Conservation (phyloP, 257 asterid genomes). For the Pogostemon cablin region DNA sequence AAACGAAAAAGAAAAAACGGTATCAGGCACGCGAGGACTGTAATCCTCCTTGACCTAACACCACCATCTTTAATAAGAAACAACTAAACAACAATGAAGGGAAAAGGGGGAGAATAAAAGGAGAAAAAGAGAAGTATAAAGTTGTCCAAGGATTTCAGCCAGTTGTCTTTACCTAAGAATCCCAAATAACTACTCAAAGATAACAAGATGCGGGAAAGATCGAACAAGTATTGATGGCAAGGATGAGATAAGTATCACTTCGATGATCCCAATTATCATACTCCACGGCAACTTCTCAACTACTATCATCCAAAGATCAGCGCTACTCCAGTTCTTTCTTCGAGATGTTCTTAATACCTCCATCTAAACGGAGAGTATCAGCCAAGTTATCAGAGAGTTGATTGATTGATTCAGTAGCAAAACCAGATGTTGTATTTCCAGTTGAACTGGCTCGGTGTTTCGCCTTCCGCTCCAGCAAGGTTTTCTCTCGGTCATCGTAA, state of each 20-base stretch:
- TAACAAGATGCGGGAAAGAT: constrained; percentile 24
- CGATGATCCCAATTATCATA: constrained; percentile 47
- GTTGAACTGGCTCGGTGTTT: constrained; percentile 61
- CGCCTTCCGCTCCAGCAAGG: constrained; percentile 75
- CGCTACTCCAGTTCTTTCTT: constrained; percentile 52
- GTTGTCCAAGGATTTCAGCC: constrained; percentile 38
- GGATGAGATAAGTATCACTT: constrained; percentile 57
- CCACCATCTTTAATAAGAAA: constrained; percentile 42
- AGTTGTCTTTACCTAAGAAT: constrained; percentile 36
- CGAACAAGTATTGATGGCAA: constrained; percentile 32
- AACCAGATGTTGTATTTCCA: constrained; percentile 47
- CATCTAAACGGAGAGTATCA: constrained; percentile 67
- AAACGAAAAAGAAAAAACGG: constrained; percentile 30
- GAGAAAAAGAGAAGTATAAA: constrained; percentile 23
- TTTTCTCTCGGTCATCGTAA: constrained; percentile 87
- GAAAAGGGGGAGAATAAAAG: not conserved
- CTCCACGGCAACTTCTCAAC: constrained; percentile 39
- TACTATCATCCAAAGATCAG: constrained; percentile 30
- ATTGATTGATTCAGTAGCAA: constrained; percentile 64
- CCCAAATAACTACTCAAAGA: constrained; percentile 46
- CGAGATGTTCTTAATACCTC: constrained; percentile 50
- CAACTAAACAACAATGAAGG: constrained; percentile 28
- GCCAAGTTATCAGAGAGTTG: constrained; percentile 75
- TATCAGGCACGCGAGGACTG: constrained; percentile 36
- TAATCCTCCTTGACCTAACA: constrained; percentile 45